phyloP scores from a whole-genome alignment of 163 green algal species.

The Chloroidium sp. region DNA sequence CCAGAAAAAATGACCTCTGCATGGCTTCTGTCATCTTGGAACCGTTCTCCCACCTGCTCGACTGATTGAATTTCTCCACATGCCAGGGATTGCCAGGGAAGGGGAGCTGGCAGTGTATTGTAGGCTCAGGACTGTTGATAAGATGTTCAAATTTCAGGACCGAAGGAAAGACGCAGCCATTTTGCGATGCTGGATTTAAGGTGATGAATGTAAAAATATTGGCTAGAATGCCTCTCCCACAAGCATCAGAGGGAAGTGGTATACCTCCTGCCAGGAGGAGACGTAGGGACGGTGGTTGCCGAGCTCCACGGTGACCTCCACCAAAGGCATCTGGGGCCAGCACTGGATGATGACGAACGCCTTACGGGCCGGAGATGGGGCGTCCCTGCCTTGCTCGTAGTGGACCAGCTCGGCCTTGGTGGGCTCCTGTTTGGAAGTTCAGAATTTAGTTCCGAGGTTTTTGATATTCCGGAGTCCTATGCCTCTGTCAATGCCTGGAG shows the following conservation, averaged over 20 bases:
- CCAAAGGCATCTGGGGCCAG: constrained; percentile 17
- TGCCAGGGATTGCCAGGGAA: background rate
- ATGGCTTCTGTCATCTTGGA: background rate
- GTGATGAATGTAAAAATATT: background rate
- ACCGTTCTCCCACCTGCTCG: background rate
- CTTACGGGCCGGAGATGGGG: constrained; percentile 13
- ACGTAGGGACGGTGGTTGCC: constrained; percentile 3
- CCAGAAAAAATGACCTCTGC: background rate
- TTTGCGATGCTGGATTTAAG: background rate
- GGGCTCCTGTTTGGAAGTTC: constrained; percentile 30
- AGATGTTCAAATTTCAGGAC: no score
- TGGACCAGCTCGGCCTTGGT: constrained; percentile 32
- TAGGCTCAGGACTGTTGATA: no score
- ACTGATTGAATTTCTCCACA: background rate
- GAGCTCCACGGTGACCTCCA: constrained; percentile 26
- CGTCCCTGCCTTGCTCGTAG: constrained; percentile 15
- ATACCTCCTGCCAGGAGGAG: constrained; percentile 26
- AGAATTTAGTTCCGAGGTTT: no score
- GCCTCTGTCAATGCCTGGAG: no score
- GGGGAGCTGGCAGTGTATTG: no score
- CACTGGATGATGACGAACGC: constrained; percentile 44
- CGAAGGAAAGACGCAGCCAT: no score
- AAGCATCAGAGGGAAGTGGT: background rate
- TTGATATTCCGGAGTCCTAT: no score
- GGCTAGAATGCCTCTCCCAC: background rate